A percentile compares a stretch with the other conserved stretches of the same genome.
Evolutionary conservation across 345 rosid species (phyloP).

Genomic region (Aquilaria sinensis): DNA sequence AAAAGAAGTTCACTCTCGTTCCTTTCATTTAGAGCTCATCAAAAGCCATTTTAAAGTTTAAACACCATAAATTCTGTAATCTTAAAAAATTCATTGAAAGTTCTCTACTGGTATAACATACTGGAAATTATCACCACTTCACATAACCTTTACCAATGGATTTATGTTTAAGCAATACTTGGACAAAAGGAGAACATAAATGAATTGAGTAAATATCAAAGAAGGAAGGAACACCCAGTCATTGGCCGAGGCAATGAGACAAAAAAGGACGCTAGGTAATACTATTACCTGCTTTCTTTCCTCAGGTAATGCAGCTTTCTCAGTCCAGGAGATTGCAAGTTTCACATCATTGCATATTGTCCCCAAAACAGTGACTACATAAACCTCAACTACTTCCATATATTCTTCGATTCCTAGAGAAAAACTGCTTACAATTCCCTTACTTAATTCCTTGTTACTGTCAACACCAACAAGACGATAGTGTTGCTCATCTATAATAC

Average conservation of each 20-base stretch:
- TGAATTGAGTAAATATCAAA: not conserved
- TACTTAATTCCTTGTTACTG: slow-evolving; percentile 16
- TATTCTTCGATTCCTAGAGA: slow-evolving; percentile 45
- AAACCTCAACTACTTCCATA: slow-evolving; percentile 62
- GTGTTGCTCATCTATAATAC: slow-evolving; percentile 36
- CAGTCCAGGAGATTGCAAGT: slow-evolving; percentile 73
- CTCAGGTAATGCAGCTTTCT: slow-evolving; percentile 71
- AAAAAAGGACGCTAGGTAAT: not conserved
- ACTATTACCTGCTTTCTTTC: slow-evolving; percentile 59
- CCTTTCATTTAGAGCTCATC: too few species aligned
- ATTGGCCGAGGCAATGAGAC: not conserved
- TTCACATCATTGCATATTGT: slow-evolving; percentile 40
- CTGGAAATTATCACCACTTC: too few species aligned
- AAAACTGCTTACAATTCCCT: slow-evolving; percentile 25
- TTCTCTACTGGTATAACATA: too few species aligned
- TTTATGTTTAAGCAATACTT: too few species aligned
- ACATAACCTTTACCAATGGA: too few species aligned
- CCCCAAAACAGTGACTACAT: slow-evolving; percentile 52
- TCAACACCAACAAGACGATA: slow-evolving; percentile 29
- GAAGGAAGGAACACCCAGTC: not conserved
- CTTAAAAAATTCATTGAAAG: too few species aligned
- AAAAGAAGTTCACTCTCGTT: too few species aligned
- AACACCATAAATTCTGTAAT: too few species aligned
- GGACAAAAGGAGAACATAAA: not conserved
- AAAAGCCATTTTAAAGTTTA: too few species aligned